phyloP scores from a whole-genome alignment of 2,329 filamentous ascomycete species.

The Leptographium lundbergii region DNA sequence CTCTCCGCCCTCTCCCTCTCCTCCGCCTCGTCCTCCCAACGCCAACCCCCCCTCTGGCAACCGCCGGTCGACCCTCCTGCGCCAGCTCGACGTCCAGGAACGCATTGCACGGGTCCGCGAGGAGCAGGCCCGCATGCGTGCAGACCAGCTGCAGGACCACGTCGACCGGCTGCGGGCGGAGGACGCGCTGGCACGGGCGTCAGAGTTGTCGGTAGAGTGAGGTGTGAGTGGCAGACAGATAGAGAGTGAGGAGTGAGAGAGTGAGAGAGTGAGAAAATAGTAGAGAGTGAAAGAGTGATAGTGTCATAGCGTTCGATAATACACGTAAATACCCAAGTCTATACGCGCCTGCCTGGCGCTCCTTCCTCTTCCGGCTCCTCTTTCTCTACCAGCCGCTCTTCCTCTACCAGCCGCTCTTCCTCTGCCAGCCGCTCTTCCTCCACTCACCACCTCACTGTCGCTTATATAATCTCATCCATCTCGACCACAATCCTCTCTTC shows the following conservation, averaged over 20 bases:
- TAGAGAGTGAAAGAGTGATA: no score
- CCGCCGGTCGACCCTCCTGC: neutral
- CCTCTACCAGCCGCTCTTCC: no score
- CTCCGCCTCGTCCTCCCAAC: neutral
- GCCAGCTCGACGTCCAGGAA: constrained; percentile 6
- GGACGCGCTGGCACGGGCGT: constrained; percentile 5
- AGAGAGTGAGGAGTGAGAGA: no score
- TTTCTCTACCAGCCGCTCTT: no score
- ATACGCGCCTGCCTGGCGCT: no score
- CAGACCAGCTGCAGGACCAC: neutral
- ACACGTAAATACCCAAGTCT: no score
- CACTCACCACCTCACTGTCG: neutral
- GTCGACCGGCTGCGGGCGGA: constrained; percentile 5
- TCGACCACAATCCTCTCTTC: neutral
- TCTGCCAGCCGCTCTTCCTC: no score
- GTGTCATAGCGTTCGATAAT: no score
- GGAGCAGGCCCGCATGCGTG: constrained; percentile 3
- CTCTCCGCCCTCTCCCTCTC: neutral
- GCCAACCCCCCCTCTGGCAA: neutral
- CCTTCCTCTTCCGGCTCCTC: no score
- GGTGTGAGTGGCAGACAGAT: no score
- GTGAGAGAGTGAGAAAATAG: no score
- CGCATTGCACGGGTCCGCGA: constrained; percentile 3
- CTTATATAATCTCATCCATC: neutral
- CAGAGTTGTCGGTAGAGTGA: neutral